Conservation (phyloP, 805 yeast genomes). For the Middelhovenomyces tepae region DNA sequence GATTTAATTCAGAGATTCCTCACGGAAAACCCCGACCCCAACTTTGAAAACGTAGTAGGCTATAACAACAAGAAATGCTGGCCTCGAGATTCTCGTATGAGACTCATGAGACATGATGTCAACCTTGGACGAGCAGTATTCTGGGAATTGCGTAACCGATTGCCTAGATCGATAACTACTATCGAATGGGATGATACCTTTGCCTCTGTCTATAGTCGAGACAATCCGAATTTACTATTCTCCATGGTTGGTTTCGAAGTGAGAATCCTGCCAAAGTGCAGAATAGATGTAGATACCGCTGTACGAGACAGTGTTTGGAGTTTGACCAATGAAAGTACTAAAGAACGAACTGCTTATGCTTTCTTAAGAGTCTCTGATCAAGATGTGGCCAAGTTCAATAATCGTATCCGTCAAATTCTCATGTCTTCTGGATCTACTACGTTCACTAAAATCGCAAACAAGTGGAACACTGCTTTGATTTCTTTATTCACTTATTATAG, state of each 20-base stretch:
- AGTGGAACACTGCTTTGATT: slow-evolving; percentile 90
- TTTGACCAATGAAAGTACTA: slow-evolving; percentile 55
- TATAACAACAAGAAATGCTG: slow-evolving; percentile 87
- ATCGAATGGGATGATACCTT: slow-evolving; percentile 72
- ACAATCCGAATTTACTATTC: slow-evolving; percentile 81
- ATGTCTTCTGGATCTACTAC: slow-evolving; percentile 96
- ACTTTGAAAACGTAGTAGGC: slow-evolving; percentile 76
- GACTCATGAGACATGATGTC: slow-evolving; percentile 82
- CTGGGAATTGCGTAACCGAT: slow-evolving; percentile 77
- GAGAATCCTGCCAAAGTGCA: slow-evolving; percentile 66
- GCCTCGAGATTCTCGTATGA: slow-evolving; percentile 91
- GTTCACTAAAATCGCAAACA: slow-evolving; percentile 85
- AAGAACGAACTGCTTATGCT: slow-evolving; percentile 85
- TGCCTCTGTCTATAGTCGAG: slow-evolving; percentile 83
- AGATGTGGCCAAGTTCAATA: slow-evolving; percentile 72
- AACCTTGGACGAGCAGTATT: slow-evolving; percentile 84
- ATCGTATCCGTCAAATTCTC: slow-evolving; percentile 76
- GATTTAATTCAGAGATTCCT: slow-evolving; percentile 69
- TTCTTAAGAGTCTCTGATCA: slow-evolving; percentile 73
- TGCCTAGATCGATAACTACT: slow-evolving; percentile 66
- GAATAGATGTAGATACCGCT: slow-evolving; percentile 47
- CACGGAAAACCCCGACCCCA: slow-evolving; percentile 86
- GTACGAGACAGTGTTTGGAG: slow-evolving; percentile 89
- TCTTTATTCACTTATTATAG: slow-evolving; percentile 83
- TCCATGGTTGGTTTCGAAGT: slow-evolving; percentile 95